A percentile compares a stretch with the other conserved stretches of the same genome.
phyloP scores from a whole-genome alignment of 2,329 filamentous ascomycete genomes.

The Coniochaeta prunicola region DNA sequence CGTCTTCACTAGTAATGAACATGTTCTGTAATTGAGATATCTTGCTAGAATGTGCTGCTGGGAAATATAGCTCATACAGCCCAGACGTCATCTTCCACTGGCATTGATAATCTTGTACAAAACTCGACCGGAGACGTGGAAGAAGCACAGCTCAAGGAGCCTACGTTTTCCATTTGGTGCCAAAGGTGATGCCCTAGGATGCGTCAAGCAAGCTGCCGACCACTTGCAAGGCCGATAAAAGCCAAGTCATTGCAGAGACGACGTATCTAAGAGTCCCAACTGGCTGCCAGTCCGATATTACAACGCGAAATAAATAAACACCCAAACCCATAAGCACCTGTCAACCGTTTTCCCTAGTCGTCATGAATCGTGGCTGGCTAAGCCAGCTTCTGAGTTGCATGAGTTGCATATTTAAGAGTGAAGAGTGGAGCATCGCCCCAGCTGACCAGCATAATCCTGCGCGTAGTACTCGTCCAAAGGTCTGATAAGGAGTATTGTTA shows the following conservation, averaged over 20 bases:
- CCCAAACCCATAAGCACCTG: not conserved
- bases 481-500: not conserved
- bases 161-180: not conserved
- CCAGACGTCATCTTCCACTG: not conserved
- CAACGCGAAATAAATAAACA: not conserved
- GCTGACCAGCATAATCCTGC: not conserved
- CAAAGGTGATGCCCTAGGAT: not conserved
- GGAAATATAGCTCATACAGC: not conserved
- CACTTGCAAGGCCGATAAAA: not conserved
- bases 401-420: not conserved
- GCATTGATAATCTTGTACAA: not conserved
- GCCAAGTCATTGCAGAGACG: not conserved
- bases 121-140: not conserved
- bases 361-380: conserved; percentile 1
- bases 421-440: not conserved
- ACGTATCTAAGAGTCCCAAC: not conserved
- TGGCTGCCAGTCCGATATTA: not conserved
- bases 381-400: not conserved
- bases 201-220: not conserved
- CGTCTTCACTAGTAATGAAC: too few species aligned
- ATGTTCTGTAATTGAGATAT: too few species aligned
- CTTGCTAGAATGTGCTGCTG: too few species aligned
- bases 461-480: not conserved
- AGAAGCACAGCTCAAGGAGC: not conserved
- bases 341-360: conserved; percentile 3